A percentile compares a stretch with the other conserved stretches of the same genome.
phyloP scores from a whole-genome alignment of 2,329 filamentous ascomycete genomes.

The Penicillium sp. region DNA sequence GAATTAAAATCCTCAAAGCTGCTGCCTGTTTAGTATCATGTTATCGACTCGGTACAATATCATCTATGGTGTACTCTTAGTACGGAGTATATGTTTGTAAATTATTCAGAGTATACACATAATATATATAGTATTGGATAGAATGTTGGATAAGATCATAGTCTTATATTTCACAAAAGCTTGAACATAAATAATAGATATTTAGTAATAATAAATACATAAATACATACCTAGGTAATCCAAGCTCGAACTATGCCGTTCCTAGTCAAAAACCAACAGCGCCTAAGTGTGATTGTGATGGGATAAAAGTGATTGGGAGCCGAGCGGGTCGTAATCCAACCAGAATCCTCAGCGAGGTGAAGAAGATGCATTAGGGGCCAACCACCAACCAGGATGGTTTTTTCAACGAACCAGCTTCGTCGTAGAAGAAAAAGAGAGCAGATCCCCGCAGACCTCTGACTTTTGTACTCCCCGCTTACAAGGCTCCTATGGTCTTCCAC shows the following conservation, averaged over 20 bases:
- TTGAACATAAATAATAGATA: not conserved
- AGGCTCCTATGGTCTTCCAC: not conserved
- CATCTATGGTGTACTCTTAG: no score
- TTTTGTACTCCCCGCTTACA: slow-evolving; percentile 9
- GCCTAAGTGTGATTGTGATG: slow-evolving; percentile 23
- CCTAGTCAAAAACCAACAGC: not conserved
- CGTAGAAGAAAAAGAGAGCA: not conserved
- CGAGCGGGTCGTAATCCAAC: slow-evolving; percentile 25
- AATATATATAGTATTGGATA: not conserved
- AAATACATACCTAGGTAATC: not conserved
- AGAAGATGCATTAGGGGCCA: slow-evolving; percentile 26
- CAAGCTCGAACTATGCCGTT: not conserved
- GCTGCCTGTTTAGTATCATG: not conserved
- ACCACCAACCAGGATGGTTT: not conserved
- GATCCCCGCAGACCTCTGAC: slow-evolving; percentile 18
- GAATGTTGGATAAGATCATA: not conserved
- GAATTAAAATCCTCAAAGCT: not conserved
- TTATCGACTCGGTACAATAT: no score
- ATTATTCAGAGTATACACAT: not conserved
- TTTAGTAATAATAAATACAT: not conserved
- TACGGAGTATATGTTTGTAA: no score
- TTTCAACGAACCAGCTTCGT: slow-evolving; percentile 13
- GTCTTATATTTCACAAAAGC: not conserved
- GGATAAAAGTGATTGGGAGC: slow-evolving; percentile 15
- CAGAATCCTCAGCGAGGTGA: slow-evolving; percentile 21